Percentiles rank a stretch among this genome's conserved stretches.
Evolutionary conservation across 192 early-diverging fungal genomes (phyloP).

Genomic region (Backusella psychrophila): DNA sequence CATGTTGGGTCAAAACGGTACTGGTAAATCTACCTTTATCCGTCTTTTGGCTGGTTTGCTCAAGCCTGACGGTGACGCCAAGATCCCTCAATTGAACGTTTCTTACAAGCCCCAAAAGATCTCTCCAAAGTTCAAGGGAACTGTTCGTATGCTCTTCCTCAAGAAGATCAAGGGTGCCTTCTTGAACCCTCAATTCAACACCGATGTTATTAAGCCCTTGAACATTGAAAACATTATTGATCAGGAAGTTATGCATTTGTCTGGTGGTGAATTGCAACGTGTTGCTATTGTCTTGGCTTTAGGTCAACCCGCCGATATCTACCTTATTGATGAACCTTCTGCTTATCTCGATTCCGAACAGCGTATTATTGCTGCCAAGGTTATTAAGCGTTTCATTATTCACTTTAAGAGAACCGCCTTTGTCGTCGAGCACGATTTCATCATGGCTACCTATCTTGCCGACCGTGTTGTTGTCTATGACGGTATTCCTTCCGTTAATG

Average conservation of each 20-base stretch:
- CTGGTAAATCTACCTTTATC: slow-evolving; percentile 97
- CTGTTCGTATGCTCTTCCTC: slow-evolving; percentile 90
- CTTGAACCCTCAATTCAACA: slow-evolving; percentile 94
- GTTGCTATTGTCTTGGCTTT: slow-evolving; percentile 91
- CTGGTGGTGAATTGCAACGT: slow-evolving; percentile 99
- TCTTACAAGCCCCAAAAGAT: slow-evolving; percentile 99
- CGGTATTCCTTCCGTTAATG: slow-evolving; percentile 83
- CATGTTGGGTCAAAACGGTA: slow-evolving; percentile 98
- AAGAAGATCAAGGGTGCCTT: slow-evolving; percentile 84
- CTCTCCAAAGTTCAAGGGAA: slow-evolving; percentile 88
- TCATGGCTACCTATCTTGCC: slow-evolving; percentile 98
- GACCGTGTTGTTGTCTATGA: slow-evolving; percentile 96
- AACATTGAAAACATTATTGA: slow-evolving; percentile 92
- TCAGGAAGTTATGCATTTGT: slow-evolving; percentile 81
- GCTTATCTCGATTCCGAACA: slow-evolving; percentile 99
- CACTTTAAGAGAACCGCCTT: slow-evolving; percentile 97
- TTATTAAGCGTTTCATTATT: slow-evolving; percentile 97
- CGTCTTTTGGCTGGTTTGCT: slow-evolving; percentile 85
- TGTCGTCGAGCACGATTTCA: slow-evolving; percentile 99
- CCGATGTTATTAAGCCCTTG: slow-evolving; percentile 94
- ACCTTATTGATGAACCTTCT: slow-evolving; percentile 96
- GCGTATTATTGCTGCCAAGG: slow-evolving; percentile 98
- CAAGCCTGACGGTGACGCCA: slow-evolving; percentile 73
- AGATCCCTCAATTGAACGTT: slow-evolving; percentile 83
- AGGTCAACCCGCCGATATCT: slow-evolving; percentile 92